phyloP scores from a whole-genome alignment of 768 basidiomycete species.

The Panus rudis region DNA sequence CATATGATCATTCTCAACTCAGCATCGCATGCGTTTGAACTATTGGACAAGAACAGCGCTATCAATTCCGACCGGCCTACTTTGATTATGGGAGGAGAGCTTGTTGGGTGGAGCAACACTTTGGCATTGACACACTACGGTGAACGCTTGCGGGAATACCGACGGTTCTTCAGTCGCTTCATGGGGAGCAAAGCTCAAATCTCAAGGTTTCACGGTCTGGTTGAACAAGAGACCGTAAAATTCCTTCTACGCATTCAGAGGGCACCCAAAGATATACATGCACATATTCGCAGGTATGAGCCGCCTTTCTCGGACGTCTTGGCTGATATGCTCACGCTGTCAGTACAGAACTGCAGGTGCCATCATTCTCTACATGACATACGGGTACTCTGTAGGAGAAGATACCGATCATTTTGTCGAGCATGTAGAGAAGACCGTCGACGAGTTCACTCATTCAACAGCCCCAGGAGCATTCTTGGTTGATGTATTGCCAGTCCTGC shows the following conservation, averaged over 20 bases:
- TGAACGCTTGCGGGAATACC: conserved; percentile 19
- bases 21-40: conserved; percentile 16
- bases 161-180: conserved; percentile 16
- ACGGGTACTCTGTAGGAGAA: conserved; percentile 21
- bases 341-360: conserved; percentile 18
- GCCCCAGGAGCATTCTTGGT: conserved; percentile 24
- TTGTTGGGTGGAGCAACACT: conserved; percentile 20
- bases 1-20: conserved; percentile 25
- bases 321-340: not conserved
- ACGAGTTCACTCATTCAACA: conserved; percentile 18
- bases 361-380: conserved; percentile 22
- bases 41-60: conserved; percentile 25
- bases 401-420: conserved; percentile 32
- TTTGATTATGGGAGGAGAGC: conserved; percentile 21
- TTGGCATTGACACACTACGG: conserved; percentile 18
- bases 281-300: conserved; percentile 26
- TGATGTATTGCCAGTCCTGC: conserved; percentile 26
- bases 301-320: conserved; percentile 9
- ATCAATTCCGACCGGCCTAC: conserved; percentile 25
- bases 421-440: conserved; percentile 25
- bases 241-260: conserved; percentile 25
- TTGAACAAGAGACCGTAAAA: conserved; percentile 23
- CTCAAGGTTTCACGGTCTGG: conserved; percentile 19
- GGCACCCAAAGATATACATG: conserved; percentile 16
- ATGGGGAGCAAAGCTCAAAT: conserved; percentile 20